Evolutionary conservation across 225 moss, liverwort and hornwort genomes (phyloP).

Genomic region (Antitrichia curtipendula): DNA sequence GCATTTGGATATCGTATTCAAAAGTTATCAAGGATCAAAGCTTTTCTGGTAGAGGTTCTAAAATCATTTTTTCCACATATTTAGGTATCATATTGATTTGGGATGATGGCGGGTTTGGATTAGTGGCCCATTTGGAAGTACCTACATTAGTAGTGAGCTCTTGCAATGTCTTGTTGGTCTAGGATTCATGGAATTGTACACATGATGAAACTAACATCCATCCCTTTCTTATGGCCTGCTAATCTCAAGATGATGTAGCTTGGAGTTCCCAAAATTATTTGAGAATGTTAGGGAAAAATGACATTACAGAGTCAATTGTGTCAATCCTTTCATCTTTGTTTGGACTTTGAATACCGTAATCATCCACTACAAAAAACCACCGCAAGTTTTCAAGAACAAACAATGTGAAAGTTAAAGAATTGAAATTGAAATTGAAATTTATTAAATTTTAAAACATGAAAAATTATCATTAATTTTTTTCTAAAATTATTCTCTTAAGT

Average conservation of each 20-base stretch:
- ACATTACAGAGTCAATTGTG: no score
- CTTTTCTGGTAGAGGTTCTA: no score
- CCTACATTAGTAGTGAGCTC: background rate
- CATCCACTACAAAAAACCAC: background rate
- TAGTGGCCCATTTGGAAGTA: fast-evolving
- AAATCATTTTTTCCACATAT: background rate
- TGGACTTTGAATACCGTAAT: background rate
- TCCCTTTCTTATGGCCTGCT: background rate
- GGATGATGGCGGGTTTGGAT: background rate
- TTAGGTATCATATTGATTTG: background rate
- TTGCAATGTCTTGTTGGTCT: background rate
- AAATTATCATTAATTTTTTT: background rate
- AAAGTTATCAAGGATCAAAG: background rate
- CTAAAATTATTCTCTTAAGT: background rate
- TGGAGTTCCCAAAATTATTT: fast-evolving
- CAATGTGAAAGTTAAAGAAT: background rate
- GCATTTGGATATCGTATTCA: no score
- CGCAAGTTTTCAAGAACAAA: background rate
- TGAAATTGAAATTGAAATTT: background rate
- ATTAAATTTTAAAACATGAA: background rate
- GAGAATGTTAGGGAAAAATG: background rate
- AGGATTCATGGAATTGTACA: background rate
- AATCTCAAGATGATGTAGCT: fast-evolving
- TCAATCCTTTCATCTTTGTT: no score
- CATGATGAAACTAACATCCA: background rate